Conservation (phyloP, 768 basidiomycete genomes). For the Serendipita sp. region DNA sequence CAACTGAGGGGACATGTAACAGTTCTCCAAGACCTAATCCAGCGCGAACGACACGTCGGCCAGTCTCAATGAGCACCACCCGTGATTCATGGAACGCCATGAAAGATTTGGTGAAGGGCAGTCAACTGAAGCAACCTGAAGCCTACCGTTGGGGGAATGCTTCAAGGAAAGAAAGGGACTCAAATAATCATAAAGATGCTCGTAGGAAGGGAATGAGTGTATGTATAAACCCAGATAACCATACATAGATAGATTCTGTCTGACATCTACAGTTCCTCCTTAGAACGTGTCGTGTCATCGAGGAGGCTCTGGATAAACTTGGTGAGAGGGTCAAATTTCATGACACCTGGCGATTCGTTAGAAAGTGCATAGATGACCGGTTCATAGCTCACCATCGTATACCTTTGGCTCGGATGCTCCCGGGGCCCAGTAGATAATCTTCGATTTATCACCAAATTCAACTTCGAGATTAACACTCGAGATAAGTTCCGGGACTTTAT, state of each 20-base stretch:
- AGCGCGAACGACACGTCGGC: conserved; percentile 52
- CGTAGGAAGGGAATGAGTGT: not conserved
- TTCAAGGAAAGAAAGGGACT: not conserved
- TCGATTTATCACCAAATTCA: conserved; percentile 31
- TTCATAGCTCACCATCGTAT: conserved; percentile 46
- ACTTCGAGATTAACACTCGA: conserved; percentile 9
- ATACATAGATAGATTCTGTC: not conserved
- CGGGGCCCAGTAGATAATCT: conserved; percentile 55
- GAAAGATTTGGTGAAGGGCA: not conserved
- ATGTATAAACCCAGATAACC: not conserved
- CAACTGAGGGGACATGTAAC: conserved; percentile 57
- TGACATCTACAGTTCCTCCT: conserved; percentile 1
- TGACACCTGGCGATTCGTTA: conserved; percentile 30
- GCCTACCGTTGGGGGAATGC: not conserved
- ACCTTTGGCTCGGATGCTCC: conserved; percentile 40
- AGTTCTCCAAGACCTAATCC: conserved; percentile 71
- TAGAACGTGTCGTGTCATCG: conserved; percentile 32
- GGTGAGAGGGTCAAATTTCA: conserved; percentile 59
- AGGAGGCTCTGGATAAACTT: conserved; percentile 59
- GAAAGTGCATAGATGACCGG: not conserved
- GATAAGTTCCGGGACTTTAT: conserved; percentile 32
- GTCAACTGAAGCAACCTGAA: not conserved
- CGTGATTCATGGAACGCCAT: conserved; percentile 61
- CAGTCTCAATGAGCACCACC: conserved; percentile 67
- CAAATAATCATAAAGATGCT: not conserved